phyloP scores from a whole-genome alignment of 2,329 filamentous ascomycete species.

The Monosporascus cannonballus region DNA sequence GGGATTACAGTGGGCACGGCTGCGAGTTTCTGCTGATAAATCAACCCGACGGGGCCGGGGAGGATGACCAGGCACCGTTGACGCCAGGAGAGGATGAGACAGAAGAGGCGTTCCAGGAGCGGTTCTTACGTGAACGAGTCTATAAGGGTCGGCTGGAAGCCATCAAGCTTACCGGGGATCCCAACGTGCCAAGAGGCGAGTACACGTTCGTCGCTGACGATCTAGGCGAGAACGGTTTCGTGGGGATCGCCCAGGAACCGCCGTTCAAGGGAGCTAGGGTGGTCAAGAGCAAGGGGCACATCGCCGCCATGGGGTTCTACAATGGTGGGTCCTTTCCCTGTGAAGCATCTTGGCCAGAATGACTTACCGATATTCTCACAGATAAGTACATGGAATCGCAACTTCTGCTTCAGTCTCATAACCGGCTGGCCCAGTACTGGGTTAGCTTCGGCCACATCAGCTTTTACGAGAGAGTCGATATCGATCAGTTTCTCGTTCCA shows the following conservation, averaged over 20 bases:
- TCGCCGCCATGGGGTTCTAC: constrained; percentile 66
- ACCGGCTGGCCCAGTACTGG: constrained; percentile 81
- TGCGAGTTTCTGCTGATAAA: constrained; percentile 82
- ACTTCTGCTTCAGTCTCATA: constrained; percentile 71
- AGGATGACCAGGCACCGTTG: constrained; percentile 35
- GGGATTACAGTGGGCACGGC: constrained; percentile 82
- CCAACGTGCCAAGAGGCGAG: constrained; percentile 82
- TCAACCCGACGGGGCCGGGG: constrained; percentile 58
- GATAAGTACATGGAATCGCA: constrained; percentile 71
- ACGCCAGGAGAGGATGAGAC: constrained; percentile 35
- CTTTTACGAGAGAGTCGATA: constrained; percentile 54
- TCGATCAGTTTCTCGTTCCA: constrained; percentile 42
- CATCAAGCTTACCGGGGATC: constrained; percentile 87
- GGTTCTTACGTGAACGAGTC: constrained; percentile 40
- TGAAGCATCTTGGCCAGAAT: not conserved
- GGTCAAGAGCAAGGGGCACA: constrained; percentile 69
- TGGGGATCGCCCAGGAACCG: constrained; percentile 58
- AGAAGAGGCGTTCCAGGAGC: constrained; percentile 37
- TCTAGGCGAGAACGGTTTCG: constrained; percentile 59
- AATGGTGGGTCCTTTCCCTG: constrained; percentile 49
- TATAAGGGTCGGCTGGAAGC: constrained; percentile 69
- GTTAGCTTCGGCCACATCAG: constrained; percentile 54
- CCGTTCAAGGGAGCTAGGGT: constrained; percentile 70
- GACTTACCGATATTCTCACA: constrained; percentile 28
- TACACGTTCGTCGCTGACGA: constrained; percentile 76